A percentile compares a stretch with the other conserved stretches of the same genome.
These are phyloP conservation scores for Mycena crocata DNA, from an alignment of 768 basidiomycete genomes.

Conservation along the genomic window DNA sequence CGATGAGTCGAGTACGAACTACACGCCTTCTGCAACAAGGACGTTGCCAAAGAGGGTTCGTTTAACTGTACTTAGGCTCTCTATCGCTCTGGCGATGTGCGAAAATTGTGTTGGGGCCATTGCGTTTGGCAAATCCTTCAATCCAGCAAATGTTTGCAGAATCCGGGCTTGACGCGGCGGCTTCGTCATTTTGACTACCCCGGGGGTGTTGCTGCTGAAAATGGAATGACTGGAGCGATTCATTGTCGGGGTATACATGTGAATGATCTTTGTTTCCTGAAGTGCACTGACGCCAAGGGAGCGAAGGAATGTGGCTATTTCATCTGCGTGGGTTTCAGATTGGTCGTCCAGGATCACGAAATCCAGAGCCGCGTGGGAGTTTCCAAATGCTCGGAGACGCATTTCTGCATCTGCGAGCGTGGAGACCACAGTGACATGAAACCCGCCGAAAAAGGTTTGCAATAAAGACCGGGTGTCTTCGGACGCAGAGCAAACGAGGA, in stretches of 20 bases:
- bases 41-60: slow-evolving; percentile 74
- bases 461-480: slow-evolving; percentile 68
- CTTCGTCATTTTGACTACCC: slow-evolving; percentile 77
- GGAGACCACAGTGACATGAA: slow-evolving; percentile 57
- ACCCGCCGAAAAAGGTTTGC: slow-evolving; percentile 66
- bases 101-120: slow-evolving; percentile 50
- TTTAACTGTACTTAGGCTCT: slow-evolving; percentile 59
- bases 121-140: slow-evolving; percentile 65
- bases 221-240: slow-evolving; percentile 64
- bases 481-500: slow-evolving; percentile 71
- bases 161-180: slow-evolving; percentile 72
- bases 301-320: slow-evolving; percentile 63
- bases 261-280: slow-evolving; percentile 71
- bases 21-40: slow-evolving; percentile 76
- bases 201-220: slow-evolving; percentile 62
- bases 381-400: slow-evolving; percentile 49
- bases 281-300: slow-evolving; percentile 52
- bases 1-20: neutral
- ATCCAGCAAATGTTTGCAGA: slow-evolving; percentile 68
- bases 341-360: slow-evolving; percentile 79
- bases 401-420: slow-evolving; percentile 60
- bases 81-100: slow-evolving; percentile 56
- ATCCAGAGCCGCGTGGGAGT: slow-evolving; percentile 56
- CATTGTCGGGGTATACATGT: slow-evolving; percentile 79
- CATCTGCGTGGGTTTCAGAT: slow-evolving; percentile 67